Conservation (phyloP, 1,139 yeast species). For the Candida glucosophila region DNA sequence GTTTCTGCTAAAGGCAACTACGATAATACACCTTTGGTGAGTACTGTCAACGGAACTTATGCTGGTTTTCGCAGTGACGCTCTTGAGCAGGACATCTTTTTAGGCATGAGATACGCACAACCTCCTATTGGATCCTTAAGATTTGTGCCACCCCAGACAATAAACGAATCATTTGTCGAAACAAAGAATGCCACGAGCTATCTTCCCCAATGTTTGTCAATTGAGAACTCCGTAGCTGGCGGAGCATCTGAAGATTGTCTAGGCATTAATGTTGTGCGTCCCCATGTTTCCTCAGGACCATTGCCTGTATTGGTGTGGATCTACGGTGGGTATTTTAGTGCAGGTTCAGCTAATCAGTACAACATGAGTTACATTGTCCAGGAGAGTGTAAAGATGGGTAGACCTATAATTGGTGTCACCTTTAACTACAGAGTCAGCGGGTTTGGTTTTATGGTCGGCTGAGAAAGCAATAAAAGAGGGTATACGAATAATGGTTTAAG, state of each 20-base stretch:
- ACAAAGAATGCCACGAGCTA: neutral
- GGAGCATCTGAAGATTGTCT: constrained; percentile 2
- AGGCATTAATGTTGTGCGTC: constrained; percentile 5
- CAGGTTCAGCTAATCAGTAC: too few relatives aligned
- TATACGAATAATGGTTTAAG: constrained; percentile 6
- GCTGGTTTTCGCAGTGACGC: constrained; percentile 1
- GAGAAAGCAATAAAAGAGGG: constrained; percentile 10
- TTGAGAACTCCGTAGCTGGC: too few relatives aligned
- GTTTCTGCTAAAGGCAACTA: too few relatives aligned
- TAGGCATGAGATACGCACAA: constrained; percentile 13
- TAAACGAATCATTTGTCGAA: constrained; percentile 2
- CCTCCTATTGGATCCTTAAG: constrained; percentile 12
- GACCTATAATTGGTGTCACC: constrained; percentile 23
- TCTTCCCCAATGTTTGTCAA: too few relatives aligned
- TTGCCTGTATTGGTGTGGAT: too few relatives aligned
- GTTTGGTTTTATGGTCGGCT: constrained; percentile 20
- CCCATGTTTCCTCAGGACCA: too few relatives aligned
- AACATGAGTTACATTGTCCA: too few relatives aligned
- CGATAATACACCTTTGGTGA: too few relatives aligned
- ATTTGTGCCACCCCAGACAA: constrained; percentile 10
- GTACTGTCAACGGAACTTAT: constrained; percentile 1
- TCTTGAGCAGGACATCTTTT: constrained; percentile 7
- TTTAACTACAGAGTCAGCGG: constrained; percentile 23
- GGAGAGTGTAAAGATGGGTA: too few relatives aligned
- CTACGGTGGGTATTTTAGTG: too few relatives aligned